phyloP scores from a whole-genome alignment of 768 basidiomycete species.

The Pilatotrama ljubarskyi region DNA sequence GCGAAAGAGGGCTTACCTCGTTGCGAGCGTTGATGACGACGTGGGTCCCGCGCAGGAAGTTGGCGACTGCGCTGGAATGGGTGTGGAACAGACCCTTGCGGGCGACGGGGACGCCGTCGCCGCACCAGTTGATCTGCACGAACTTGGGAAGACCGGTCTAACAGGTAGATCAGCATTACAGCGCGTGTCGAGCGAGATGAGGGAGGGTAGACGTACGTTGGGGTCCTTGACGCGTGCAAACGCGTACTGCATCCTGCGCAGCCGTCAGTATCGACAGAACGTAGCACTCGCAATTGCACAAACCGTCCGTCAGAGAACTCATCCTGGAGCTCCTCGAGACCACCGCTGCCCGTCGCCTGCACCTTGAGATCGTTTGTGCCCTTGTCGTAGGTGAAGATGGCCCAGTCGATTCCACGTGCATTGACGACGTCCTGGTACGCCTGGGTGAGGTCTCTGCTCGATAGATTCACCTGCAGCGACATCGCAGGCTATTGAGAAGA shows the following conservation, averaged over 20 bases:
- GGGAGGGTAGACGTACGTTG: slow-evolving; percentile 57
- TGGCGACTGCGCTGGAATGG: slow-evolving; percentile 78
- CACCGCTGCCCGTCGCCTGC: slow-evolving; percentile 82
- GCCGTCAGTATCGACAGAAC: background rate
- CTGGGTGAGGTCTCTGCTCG: slow-evolving; percentile 66
- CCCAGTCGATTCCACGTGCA: slow-evolving; percentile 71
- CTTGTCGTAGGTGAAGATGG: slow-evolving; percentile 76
- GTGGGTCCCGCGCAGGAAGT: slow-evolving; percentile 80
- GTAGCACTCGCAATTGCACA: slow-evolving; percentile 27
- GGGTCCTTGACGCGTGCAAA: slow-evolving; percentile 84
- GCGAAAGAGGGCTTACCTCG: slow-evolving; percentile 58
- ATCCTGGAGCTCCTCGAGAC: slow-evolving; percentile 87
- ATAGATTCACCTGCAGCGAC: slow-evolving; percentile 81
- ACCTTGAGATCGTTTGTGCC: slow-evolving; percentile 86
- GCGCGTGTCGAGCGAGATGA: background rate
- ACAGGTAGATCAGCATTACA: background rate
- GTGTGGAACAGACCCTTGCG: slow-evolving; percentile 93
- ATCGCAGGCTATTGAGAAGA: slow-evolving; percentile 37
- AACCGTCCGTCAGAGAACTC: slow-evolving; percentile 94
- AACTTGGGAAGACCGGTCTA: slow-evolving; percentile 87
- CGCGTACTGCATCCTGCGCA: slow-evolving; percentile 85
- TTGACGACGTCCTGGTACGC: slow-evolving; percentile 78
- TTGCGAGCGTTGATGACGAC: slow-evolving; percentile 85
- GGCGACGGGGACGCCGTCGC: slow-evolving; percentile 90
- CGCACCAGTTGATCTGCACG: slow-evolving; percentile 96